Evolutionary conservation across 2,329 filamentous ascomycete species (phyloP).

Genomic region (Curvularia eragrostidis): DNA sequence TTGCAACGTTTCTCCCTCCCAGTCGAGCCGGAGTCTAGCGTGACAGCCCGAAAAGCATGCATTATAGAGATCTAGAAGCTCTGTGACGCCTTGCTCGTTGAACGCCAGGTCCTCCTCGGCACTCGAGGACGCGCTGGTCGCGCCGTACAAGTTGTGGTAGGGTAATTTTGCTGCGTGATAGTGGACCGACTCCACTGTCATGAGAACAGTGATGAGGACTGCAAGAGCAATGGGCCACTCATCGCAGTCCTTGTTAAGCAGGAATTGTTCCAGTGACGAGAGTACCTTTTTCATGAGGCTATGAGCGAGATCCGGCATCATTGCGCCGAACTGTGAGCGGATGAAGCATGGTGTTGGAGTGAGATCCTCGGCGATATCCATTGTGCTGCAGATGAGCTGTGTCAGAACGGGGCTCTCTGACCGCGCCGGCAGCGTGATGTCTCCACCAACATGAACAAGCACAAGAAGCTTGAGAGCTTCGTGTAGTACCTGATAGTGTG

Average conservation of each 20-base stretch:
- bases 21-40: conserved; percentile 35
- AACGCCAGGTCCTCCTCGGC: conserved; percentile 17
- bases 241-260: conserved; percentile 37
- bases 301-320: conserved; percentile 45
- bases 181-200: conserved; percentile 50
- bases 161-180: conserved; percentile 48
- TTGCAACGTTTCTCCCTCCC: conserved; percentile 34
- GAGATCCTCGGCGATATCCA: conserved; percentile 18
- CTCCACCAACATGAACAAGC: conserved; percentile 49
- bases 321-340: conserved; percentile 46
- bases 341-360: conserved; percentile 49
- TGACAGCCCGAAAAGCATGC: conserved; percentile 47
- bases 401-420: conserved; percentile 22
- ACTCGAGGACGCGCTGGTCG: neutral
- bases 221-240: conserved; percentile 47
- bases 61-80: conserved; percentile 42
- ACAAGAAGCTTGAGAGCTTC: conserved; percentile 49
- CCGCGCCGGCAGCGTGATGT: conserved; percentile 40
- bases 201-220: conserved; percentile 43
- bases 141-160: conserved; percentile 38
- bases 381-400: conserved; percentile 30
- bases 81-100: conserved; percentile 39
- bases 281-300: conserved; percentile 45
- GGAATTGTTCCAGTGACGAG: conserved; percentile 38
- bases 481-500: conserved; percentile 35